Base-by-base conservation (phyloP, 805 yeast genomes). In the Danielia reshetovae region DNA sequence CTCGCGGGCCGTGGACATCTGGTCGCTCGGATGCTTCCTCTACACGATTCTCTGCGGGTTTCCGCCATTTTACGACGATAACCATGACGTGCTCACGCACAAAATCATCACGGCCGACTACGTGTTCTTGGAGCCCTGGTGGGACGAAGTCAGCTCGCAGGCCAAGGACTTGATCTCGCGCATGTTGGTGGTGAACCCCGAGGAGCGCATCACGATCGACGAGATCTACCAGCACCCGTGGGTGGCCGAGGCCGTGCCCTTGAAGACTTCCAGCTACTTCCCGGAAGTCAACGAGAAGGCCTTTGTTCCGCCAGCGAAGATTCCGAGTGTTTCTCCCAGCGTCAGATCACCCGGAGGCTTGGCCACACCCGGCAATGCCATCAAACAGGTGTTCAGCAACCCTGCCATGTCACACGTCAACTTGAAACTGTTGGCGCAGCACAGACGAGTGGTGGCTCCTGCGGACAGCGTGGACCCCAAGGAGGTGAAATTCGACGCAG, bases 1-100 rank as follows among this genome's bases (percentile, higher is more conserved):
- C 55, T 85, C 96, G 2, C 87, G 85, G 65, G 83, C 88, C 44
- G 98, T 93, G 24, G 98, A 93, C 57, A 86, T 93, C 93, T 93
- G 98, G 98, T 97, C 97, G 4, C 68, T 93, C 35, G 98, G 98
- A 0, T 93, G 98, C 63, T 96, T 93, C 0, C 63, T 93, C 36
- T 93, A 93, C 55, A 93, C 97, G 0, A 67, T 93, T 27, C 65
- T 93, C 23, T 93, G 97, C 65, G 98, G 98, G 3, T 93, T 93
- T 62, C 98, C 98, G 1, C 98, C 98, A 4, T 93, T 93, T 55
- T 93, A 88, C 59, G 94, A 86, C 54, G 93, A 85, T 52, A 65
- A 79, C 39, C 81, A 81, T 41, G 89, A 82, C 39, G 69, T 73
- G 2, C 68, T 85, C 40, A 84, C 94, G 4, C 82, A 77, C 45